Percentiles rank a stretch among this genome's conserved stretches.
These are phyloP conservation scores for Arachnomyces sp. DNA, from an alignment of 2,329 filamentous ascomycete genomes.

Conservation along the genomic window DNA sequence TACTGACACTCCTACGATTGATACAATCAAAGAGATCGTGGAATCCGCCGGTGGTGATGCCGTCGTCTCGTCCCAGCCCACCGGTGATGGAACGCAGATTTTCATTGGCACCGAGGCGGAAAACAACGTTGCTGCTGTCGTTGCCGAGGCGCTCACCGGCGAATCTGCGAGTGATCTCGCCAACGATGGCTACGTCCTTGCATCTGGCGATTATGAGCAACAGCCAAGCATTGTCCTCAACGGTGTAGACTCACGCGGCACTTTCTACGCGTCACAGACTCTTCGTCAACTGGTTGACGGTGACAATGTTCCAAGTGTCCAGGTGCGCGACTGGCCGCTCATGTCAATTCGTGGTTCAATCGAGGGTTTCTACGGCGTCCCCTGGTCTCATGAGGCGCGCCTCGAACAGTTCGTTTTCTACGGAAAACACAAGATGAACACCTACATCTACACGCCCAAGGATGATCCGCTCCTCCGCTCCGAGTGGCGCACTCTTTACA, in stretches of 20 bases:
- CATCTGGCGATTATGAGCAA: constrained; percentile 10
- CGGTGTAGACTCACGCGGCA: constrained; percentile 14
- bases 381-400: constrained; percentile 18
- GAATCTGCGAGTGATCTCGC: constrained; percentile 10
- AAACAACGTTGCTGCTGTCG: constrained; percentile 3
- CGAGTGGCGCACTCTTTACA: constrained; percentile 16
- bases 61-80: constrained; percentile 7
- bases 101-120: constrained; percentile 10
- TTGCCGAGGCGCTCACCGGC: constrained; percentile 11
- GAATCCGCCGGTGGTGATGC: constrained; percentile 8
- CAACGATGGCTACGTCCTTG: constrained; percentile 15
- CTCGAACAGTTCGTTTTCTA: constrained; percentile 18
- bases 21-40: constrained; percentile 9
- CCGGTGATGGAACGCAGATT: constrained; percentile 10
- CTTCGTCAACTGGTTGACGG: constrained; percentile 12
- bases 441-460: constrained; percentile 19
- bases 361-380: constrained; percentile 18
- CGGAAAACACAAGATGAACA: constrained; percentile 18
- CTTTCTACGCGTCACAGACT: constrained; percentile 16
- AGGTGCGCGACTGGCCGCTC: constrained; percentile 18
- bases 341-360: constrained; percentile 20
- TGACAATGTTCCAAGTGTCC: constrained; percentile 9
- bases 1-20: constrained; percentile 10
- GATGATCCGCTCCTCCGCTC: constrained; percentile 16
- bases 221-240: constrained; percentile 16